Conservation (phyloP, 331 rosid genomes). For the Malus hybrid region DNA sequence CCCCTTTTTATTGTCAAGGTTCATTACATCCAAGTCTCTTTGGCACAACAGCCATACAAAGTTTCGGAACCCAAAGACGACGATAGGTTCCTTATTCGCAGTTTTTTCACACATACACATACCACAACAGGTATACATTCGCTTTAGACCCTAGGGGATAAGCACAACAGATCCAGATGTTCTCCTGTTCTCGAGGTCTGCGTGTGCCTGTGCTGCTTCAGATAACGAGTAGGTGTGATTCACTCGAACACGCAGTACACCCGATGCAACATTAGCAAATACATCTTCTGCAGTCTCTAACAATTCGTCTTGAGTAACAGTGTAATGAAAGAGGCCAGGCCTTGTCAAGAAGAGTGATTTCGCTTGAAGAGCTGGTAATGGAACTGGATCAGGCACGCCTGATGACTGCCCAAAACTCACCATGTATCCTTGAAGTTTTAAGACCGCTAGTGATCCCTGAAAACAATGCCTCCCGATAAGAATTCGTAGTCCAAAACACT, state of each 20-base stretch:
- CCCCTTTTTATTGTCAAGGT: no score
- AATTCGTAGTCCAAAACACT: not conserved
- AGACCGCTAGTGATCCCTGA: slow-evolving; percentile 69
- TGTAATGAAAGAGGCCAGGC: slow-evolving; percentile 52
- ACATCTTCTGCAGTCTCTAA: slow-evolving; percentile 52
- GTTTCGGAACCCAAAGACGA: no score
- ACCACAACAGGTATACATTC: not conserved
- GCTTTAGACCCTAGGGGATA: slow-evolving; percentile 33
- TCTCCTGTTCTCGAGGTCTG: slow-evolving; percentile 58
- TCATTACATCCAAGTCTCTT: no score
- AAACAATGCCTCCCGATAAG: not conserved
- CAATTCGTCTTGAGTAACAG: slow-evolving; percentile 43
- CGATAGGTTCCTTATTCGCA: no score
- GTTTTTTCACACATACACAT: no score
- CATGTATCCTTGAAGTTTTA: slow-evolving; percentile 68
- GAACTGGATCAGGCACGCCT: slow-evolving; percentile 67
- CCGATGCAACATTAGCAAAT: slow-evolving; percentile 43
- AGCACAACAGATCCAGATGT: slow-evolving; percentile 75
- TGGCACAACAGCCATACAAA: no score
- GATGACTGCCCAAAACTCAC: slow-evolving; percentile 80
- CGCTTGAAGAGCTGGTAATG: slow-evolving; percentile 48
- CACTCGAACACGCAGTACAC: slow-evolving; percentile 50
- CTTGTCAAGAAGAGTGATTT: slow-evolving; percentile 71
- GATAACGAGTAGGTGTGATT: slow-evolving; percentile 62
- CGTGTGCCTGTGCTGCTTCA: slow-evolving; percentile 63